Evolutionary conservation across 164 flowering plant species (phyloP).

Genomic region (Umbilicus rupestris): DNA sequence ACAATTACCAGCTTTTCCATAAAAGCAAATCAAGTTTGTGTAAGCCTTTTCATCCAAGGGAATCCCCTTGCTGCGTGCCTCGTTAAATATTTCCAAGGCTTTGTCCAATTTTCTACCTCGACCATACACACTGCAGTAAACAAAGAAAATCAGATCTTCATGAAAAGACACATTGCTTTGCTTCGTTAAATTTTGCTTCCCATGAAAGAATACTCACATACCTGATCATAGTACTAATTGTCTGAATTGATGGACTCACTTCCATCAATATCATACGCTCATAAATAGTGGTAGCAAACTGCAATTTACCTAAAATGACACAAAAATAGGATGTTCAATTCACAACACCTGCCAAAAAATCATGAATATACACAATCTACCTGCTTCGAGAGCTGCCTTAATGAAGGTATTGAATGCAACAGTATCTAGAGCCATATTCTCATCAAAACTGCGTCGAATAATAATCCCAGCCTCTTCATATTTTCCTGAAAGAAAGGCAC

Average conservation of each 20-base stretch:
- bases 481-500: slow-evolving; percentile 36
- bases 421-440: slow-evolving; percentile 60
- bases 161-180: not conserved
- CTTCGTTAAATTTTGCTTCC: not conserved
- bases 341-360: not conserved
- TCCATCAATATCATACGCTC: slow-evolving; percentile 56
- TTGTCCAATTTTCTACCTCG: slow-evolving; percentile 55
- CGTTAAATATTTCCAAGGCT: slow-evolving; percentile 61
- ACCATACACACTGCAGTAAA: slow-evolving; percentile 78
- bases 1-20: slow-evolving; percentile 75
- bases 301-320: slow-evolving; percentile 57
- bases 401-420: slow-evolving; percentile 84
- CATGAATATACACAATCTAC: slow-evolving; percentile 20
- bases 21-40: slow-evolving; percentile 59
- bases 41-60: slow-evolving; percentile 71
- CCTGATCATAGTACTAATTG: slow-evolving; percentile 89
- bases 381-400: slow-evolving; percentile 87
- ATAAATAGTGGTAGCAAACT: slow-evolving; percentile 56
- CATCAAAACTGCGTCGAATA: slow-evolving; percentile 30
- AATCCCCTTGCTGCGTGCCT: slow-evolving; percentile 36
- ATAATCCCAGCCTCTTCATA: slow-evolving; percentile 50
- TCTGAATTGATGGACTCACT: slow-evolving; percentile 66
- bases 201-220: slow-evolving; percentile 12
- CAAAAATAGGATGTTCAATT: not conserved
- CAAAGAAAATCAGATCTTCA: not conserved